Evolutionary conservation across 371 early-diverging fungal genomes (phyloP).

Genomic region (Apophysomyces trapeziformis): DNA sequence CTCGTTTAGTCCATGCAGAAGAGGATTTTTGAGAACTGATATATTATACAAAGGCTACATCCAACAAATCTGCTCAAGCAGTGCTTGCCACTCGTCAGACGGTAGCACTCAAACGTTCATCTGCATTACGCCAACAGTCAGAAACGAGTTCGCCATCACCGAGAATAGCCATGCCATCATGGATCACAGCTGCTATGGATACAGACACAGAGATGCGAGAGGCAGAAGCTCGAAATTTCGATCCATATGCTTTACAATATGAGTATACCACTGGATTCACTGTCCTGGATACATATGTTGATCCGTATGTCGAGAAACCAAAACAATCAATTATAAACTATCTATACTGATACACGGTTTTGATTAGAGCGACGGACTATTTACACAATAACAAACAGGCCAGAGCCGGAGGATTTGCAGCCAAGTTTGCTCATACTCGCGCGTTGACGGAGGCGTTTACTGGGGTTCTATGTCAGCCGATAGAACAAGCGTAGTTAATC

Average conservation of each 20-base stretch:
- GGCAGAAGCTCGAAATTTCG: slow-evolving; percentile 49
- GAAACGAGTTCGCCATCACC: slow-evolving; percentile 19
- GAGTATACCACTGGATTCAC: slow-evolving; percentile 50
- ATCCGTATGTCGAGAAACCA: slow-evolving; percentile 47
- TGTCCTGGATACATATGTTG: slow-evolving; percentile 53
- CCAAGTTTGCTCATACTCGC: slow-evolving; percentile 58
- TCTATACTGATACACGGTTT: slow-evolving; percentile 5
- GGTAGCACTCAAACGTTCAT: slow-evolving; percentile 45
- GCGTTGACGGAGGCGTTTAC: slow-evolving; percentile 63
- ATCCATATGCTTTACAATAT: slow-evolving; percentile 56
- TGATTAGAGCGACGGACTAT: slow-evolving; percentile 45
- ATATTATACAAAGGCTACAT: slow-evolving; percentile 34
- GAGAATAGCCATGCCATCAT: slow-evolving; percentile 40
- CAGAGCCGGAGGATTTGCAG: slow-evolving; percentile 62
- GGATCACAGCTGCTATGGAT: slow-evolving; percentile 52
- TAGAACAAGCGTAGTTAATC: neutral
- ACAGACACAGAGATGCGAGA: slow-evolving; percentile 49
- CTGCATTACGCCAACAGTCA: slow-evolving; percentile 39
- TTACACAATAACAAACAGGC: slow-evolving; percentile 43
- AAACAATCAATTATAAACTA: neutral
- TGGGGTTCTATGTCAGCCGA: slow-evolving; percentile 38
- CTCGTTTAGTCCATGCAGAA: neutral
- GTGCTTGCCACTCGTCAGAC: slow-evolving; percentile 50
- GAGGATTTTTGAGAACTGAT: neutral
- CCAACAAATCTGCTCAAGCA: slow-evolving; percentile 55